These are phyloP conservation scores for Sanghuangporus baumii DNA, from an alignment of 1,284 basidiomycete species.

Conservation along the genomic window DNA sequence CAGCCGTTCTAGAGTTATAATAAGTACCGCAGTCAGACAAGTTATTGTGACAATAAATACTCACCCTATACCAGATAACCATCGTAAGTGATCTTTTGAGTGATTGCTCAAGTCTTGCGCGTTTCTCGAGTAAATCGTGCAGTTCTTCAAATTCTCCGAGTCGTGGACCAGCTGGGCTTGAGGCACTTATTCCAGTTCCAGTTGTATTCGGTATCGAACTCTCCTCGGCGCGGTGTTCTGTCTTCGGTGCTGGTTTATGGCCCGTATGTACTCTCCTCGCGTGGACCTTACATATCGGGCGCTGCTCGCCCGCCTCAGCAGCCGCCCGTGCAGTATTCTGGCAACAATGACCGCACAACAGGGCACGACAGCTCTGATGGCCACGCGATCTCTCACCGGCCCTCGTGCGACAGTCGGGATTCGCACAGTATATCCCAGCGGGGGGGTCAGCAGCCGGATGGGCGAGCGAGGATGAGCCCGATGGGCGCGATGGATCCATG, in stretches of 20 bases:
- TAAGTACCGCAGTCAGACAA: constrained; percentile 12
- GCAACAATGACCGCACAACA: constrained; percentile 18
- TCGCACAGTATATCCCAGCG: constrained; percentile 17
- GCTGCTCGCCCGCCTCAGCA: constrained; percentile 17
- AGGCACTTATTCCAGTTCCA: not conserved
- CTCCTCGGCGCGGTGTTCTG: not conserved
- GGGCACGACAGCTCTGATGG: constrained; percentile 16
- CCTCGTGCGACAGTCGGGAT: constrained; percentile 16
- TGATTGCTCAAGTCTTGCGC: constrained; percentile 14
- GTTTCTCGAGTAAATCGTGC: constrained; percentile 12
- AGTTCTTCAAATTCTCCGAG: constrained; percentile 5
- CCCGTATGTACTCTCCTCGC: constrained; percentile 16
- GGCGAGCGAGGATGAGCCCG: not conserved
- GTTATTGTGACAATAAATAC: constrained; percentile 13
- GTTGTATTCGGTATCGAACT: not conserved
- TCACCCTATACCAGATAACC: constrained; percentile 63
- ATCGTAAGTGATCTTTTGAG: constrained; percentile 45
- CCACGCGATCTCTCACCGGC: constrained; percentile 18
- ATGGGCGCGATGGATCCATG: not conserved
- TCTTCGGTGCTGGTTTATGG: constrained; percentile 11
- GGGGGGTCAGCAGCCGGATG: constrained; percentile 2
- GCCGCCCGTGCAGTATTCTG: constrained; percentile 12
- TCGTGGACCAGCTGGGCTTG: not conserved
- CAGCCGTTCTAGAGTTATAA: constrained; percentile 38
- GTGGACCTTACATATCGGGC: constrained; percentile 18